These are phyloP conservation scores for Acanthamoeba divionensis DNA, from an alignment of 208 protist species.

Conservation along the genomic window DNA sequence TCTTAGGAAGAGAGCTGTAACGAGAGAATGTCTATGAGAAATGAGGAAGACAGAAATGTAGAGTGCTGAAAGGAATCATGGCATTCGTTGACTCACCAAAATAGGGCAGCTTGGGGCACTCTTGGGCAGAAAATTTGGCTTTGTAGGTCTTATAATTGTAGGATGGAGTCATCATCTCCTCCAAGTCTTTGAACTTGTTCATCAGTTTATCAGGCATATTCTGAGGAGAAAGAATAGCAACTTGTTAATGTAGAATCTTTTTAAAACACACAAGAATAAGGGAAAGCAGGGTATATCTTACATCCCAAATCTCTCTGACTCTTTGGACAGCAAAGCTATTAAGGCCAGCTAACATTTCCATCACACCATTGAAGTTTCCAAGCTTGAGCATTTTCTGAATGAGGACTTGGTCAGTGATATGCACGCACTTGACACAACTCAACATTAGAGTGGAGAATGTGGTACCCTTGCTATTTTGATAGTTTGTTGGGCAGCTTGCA, in stretches of 20 bases:
- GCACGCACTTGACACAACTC: too few relatives aligned
- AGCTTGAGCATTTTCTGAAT: background rate
- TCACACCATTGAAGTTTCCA: slow-evolving; percentile 36
- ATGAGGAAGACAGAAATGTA: background rate
- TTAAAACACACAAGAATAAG: background rate
- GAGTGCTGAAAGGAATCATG: background rate
- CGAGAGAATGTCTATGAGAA: background rate
- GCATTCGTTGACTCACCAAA: background rate
- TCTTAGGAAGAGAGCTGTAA: background rate
- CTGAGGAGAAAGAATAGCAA: background rate
- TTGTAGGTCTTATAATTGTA: background rate
- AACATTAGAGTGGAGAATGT: too few relatives aligned
- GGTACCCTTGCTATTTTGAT: slow-evolving; percentile 46
- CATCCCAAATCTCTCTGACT: background rate
- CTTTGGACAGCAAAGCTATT: background rate
- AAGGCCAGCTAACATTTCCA: slow-evolving; percentile 29
- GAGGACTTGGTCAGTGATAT: too few relatives aligned
- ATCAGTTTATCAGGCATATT: background rate
- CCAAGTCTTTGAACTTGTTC: slow-evolving; percentile 3
- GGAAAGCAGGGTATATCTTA: background rate
- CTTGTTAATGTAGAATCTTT: background rate
- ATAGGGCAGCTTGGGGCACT: background rate
- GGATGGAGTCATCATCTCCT: background rate
- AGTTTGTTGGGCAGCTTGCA: background rate
- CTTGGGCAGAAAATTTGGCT: background rate